Conservation (phyloP, 805 yeast genomes). For the Candida xiaguanensis region DNA sequence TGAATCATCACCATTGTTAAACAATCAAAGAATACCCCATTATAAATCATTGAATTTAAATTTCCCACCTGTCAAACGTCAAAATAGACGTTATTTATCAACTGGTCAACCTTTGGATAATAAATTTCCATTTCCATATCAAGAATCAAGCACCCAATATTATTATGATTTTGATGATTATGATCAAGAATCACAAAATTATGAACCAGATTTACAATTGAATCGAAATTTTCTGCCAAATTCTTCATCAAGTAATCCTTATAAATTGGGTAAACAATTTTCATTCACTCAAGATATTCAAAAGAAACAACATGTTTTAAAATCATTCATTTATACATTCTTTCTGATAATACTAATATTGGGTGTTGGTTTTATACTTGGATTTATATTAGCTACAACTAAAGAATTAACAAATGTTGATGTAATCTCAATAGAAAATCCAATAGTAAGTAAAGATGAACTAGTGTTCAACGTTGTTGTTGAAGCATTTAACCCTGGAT, state of each 20-base stretch:
- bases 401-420: slow-evolving; percentile 72
- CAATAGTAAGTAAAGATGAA: slow-evolving; percentile 80
- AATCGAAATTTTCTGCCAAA: slow-evolving; percentile 11
- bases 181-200: slow-evolving; percentile 28
- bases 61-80: slow-evolving; percentile 20
- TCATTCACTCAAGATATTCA: slow-evolving; percentile 2
- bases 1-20: slow-evolving; percentile 31
- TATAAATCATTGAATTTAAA: slow-evolving; percentile 38
- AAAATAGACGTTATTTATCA: slow-evolving; percentile 33
- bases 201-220: slow-evolving; percentile 10
- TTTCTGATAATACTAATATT: slow-evolving; percentile 49
- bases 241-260: slow-evolving; percentile 2
- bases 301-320: slow-evolving; percentile 19
- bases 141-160: slow-evolving; percentile 15
- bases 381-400: slow-evolving; percentile 81
- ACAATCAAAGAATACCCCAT: slow-evolving; percentile 33
- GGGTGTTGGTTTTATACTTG: slow-evolving; percentile 72
- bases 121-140: slow-evolving; percentile 29
- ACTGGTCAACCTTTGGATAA: slow-evolving; percentile 27
- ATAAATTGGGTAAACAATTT: slow-evolving; percentile 12
- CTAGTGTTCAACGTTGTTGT: slow-evolving; percentile 73
- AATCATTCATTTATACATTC: slow-evolving; percentile 40
- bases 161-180: slow-evolving; percentile 39
- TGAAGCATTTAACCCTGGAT: slow-evolving; percentile 84
- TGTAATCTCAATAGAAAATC: slow-evolving; percentile 59